Conservation (phyloP, 345 rosid genomes). For the Geranium brycei region DNA sequence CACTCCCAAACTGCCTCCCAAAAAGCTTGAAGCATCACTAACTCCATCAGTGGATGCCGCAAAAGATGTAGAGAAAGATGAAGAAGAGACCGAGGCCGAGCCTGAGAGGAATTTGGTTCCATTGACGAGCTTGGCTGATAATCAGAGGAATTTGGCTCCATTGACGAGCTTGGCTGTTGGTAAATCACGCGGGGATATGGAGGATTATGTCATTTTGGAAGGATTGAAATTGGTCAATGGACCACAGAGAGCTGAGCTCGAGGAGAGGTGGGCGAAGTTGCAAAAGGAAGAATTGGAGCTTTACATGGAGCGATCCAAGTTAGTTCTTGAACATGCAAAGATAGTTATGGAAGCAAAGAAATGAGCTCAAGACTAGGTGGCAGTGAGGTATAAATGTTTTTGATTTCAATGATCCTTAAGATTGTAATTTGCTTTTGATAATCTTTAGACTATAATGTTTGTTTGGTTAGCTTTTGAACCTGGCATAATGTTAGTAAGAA, state of each 20-base stretch:
- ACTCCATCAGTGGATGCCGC: neutral
- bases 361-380: neutral
- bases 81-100: neutral
- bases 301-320: conserved; percentile 1
- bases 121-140: neutral
- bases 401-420: neutral
- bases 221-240: conserved; percentile 3
- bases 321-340: conserved; percentile 4
- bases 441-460: neutral
- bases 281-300: conserved; percentile 8
- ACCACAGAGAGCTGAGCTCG: conserved; percentile 7
- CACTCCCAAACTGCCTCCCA: neutral
- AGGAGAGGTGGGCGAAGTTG: conserved; percentile 8
- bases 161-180: neutral
- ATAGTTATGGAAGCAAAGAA: neutral
- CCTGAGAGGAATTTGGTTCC: neutral
- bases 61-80: neutral
- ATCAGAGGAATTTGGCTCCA: neutral
- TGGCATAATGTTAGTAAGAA: neutral
- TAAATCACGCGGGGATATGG: neutral
- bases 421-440: neutral
- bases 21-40: neutral
- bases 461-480: neutral
- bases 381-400: neutral
- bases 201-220: conserved; percentile 1